Base-by-base conservation (phyloP, 306 rosid species). In the Morella rubra region DNA sequence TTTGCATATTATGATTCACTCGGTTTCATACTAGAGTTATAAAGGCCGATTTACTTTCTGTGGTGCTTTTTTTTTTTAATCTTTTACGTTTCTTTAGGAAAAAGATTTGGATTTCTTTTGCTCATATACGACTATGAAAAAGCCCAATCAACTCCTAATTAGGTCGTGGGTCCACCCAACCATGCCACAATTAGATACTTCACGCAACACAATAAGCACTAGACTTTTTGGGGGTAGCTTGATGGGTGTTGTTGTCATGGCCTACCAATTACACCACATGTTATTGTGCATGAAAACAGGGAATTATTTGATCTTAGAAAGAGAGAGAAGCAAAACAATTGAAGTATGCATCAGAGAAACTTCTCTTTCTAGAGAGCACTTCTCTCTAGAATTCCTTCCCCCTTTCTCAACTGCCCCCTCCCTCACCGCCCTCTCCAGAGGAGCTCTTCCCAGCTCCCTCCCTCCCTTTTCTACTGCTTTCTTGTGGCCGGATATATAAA, bases 161-260 rank as follows among this genome's bases (percentile, higher is more conserved):
- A 18, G 71, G 1, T 66, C 15, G 4, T 66, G 71, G 71, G 71
- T 66, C 71, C 71, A 18, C 32, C 50, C 71, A 64, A 40, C 40
- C 22, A 7, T 32, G 69, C 46, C 45, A 4, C 49, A 15, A 7
- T 24, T 42, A 65, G 71, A 65, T 65, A 41, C 42, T 65, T 65
- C 20, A 22, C 32, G 32, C 41, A 59, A 24, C 16, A 59, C 15
- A 44, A 42, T 42, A 8, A 66, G 32, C 49, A 3, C 51, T 42
- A 18, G 51, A 44, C 71, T 66, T 66, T 66, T 66, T 1, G 71
- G 71, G 45, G 1, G 16, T 12, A 49, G 11, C 37, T 32, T 32
- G 37, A 32, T 4, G 41, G 32, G 20, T 58, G 24, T 20, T 59
- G 65, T 4, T 37, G 65, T 32, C 68, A 27, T 61, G 68, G 20